Evolutionary conservation across 1,139 yeast species (phyloP).

Genomic region (Hemisphaericaspora xylofermentans): DNA sequence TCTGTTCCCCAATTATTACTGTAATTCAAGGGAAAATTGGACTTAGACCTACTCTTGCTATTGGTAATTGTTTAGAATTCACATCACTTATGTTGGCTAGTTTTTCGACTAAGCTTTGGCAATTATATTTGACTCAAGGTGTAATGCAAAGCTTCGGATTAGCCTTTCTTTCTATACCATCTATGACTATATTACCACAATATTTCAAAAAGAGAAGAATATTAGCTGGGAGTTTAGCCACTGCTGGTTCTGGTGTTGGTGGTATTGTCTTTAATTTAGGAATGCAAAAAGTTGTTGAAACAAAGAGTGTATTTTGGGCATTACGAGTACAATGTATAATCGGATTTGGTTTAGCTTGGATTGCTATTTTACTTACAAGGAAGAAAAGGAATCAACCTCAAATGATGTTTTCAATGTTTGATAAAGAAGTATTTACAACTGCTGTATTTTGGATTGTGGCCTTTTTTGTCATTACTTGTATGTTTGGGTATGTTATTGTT

Average conservation of each 20-base stretch:
- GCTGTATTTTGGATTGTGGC: slow-evolving; percentile 33
- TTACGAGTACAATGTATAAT: slow-evolving; percentile 38
- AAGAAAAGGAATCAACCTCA: slow-evolving; percentile 21
- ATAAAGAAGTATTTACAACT: slow-evolving; percentile 24
- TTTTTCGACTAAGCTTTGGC: slow-evolving; percentile 50
- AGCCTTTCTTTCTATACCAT: slow-evolving; percentile 45
- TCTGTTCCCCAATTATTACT: slow-evolving; percentile 41
- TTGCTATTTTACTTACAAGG: slow-evolving; percentile 28
- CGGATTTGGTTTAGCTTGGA: slow-evolving; percentile 30
- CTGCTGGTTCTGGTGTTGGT: slow-evolving; percentile 64
- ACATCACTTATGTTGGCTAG: slow-evolving; percentile 55
- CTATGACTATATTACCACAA: slow-evolving; percentile 44
- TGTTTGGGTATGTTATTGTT: slow-evolving; percentile 47
- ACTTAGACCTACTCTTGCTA: slow-evolving; percentile 30
- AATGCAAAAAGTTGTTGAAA: slow-evolving; percentile 35
- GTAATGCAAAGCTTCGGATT: slow-evolving; percentile 51
- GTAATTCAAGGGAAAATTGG: slow-evolving; percentile 42
- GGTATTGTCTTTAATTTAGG: slow-evolving; percentile 50
- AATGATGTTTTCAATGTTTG: slow-evolving; percentile 38
- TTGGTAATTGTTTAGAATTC: slow-evolving; percentile 51
- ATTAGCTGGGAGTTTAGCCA: slow-evolving; percentile 55
- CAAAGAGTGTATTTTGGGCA: slow-evolving; percentile 33
- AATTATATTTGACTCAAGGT: slow-evolving; percentile 53
- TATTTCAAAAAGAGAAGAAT: slow-evolving; percentile 57
- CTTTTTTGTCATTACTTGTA: slow-evolving; percentile 37